Evolutionary conservation across 208 protist species (phyloP).

Genomic region (Angomonas ambiguus): DNA sequence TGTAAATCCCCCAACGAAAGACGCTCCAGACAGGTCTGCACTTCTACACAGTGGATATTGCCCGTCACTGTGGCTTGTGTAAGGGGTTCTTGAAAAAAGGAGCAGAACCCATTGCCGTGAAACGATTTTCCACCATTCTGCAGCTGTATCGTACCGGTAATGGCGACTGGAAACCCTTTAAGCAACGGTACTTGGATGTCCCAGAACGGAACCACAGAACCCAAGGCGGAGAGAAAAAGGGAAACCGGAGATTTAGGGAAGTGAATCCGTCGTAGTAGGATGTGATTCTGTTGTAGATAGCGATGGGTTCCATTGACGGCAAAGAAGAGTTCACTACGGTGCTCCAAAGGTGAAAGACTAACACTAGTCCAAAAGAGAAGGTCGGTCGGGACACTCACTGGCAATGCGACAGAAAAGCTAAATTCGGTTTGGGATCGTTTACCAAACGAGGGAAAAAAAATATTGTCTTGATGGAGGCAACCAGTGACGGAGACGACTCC

Average conservation of each 20-base stretch:
- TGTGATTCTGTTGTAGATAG: background rate
- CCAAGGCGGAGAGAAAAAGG: background rate
- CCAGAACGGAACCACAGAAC: background rate
- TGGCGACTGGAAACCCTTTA: background rate
- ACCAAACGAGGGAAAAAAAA: background rate
- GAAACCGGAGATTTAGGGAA: background rate
- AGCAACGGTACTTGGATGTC: background rate
- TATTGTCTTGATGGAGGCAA: background rate
- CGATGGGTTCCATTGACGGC: background rate
- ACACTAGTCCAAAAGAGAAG: background rate
- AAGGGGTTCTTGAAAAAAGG: background rate
- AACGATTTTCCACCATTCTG: background rate
- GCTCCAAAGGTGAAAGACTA: background rate
- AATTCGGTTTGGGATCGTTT: background rate
- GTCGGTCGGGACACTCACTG: background rate
- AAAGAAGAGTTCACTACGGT: background rate
- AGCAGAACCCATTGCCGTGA: background rate
- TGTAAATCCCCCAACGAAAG: background rate
- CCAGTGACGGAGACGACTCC: background rate
- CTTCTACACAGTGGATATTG: background rate
- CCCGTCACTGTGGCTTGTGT: background rate
- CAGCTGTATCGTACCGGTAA: background rate
- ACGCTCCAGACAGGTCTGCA: background rate
- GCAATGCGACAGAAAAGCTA: background rate
- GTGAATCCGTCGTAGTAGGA: background rate